phyloP scores from a whole-genome alignment of 352 stramenopile genomes.

The Pythium brachiatum region DNA sequence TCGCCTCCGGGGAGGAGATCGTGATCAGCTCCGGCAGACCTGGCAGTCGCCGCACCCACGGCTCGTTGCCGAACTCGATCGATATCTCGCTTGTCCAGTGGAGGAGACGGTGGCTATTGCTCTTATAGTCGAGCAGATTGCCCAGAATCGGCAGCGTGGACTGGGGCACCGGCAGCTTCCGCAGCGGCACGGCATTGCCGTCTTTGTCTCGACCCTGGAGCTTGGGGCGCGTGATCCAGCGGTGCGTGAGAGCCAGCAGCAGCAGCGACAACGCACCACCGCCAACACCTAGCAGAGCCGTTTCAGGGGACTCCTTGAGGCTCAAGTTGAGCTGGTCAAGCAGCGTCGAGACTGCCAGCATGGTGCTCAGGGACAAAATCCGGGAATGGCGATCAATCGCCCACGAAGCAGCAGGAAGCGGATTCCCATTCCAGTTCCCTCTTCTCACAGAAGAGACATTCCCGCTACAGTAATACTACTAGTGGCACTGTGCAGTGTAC shows the following conservation, averaged over 20 bases:
- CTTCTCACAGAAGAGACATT: neutral
- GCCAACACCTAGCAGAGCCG: neutral
- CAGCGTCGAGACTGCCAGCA: neutral
- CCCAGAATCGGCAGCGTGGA: slow-evolving; percentile 2
- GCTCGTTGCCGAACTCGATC: slow-evolving; percentile 7
- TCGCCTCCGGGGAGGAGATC: slow-evolving; percentile 14
- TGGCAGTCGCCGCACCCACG: slow-evolving; percentile 18
- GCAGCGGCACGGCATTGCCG: neutral
- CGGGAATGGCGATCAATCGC: too few species aligned
- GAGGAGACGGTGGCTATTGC: neutral
- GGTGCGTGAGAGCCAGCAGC: slow-evolving; percentile 2
- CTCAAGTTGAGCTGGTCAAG: neutral
- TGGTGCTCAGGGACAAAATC: neutral
- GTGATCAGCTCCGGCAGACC: slow-evolving; percentile 23
- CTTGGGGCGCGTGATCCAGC: neutral
- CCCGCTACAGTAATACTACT: too few species aligned
- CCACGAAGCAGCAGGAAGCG: too few species aligned
- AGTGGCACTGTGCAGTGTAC: too few species aligned
- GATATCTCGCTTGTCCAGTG: slow-evolving; percentile 5
- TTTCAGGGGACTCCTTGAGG: neutral
- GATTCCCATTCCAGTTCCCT: neutral
- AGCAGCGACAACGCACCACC: neutral
- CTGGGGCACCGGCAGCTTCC: neutral
- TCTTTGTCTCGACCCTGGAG: slow-evolving; percentile 1
- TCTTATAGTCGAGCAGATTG: slow-evolving; percentile 1